phyloP scores from a whole-genome alignment of 1,284 basidiomycete species.

The Paramarasmius palmivorus region DNA sequence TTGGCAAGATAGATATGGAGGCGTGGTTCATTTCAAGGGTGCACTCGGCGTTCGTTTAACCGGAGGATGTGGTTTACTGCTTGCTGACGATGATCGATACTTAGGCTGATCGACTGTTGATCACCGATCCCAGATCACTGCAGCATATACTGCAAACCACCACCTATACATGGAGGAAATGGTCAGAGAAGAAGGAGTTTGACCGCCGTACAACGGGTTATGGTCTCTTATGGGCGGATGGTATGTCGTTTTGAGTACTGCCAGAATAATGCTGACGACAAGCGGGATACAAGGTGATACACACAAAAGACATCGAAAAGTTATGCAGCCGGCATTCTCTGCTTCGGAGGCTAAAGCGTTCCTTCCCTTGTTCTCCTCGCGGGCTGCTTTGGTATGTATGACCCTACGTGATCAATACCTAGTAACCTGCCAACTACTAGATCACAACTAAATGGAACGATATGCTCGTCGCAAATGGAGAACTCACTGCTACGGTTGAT shows the following conservation, averaged over 20 bases:
- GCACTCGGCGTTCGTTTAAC: slow-evolving; percentile 5
- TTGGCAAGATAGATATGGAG: slow-evolving; percentile 12
- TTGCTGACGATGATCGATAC: background rate
- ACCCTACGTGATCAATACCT: background rate
- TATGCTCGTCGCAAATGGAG: slow-evolving; percentile 27
- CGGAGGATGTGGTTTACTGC: too few species aligned
- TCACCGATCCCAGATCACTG: slow-evolving; percentile 41
- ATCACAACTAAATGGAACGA: slow-evolving; percentile 48
- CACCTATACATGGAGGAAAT: slow-evolving; percentile 40
- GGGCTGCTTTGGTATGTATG: slow-evolving; percentile 30
- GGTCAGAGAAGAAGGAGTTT: slow-evolving; percentile 29
- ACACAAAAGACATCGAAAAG: slow-evolving; percentile 44
- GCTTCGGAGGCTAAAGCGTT: slow-evolving; percentile 37
- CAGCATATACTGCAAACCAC: slow-evolving; percentile 41
- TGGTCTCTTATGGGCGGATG: slow-evolving; percentile 41
- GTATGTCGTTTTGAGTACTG: slow-evolving; percentile 22
- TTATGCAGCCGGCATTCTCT: slow-evolving; percentile 46
- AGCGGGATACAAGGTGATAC: slow-evolving; percentile 32
- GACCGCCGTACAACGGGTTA: slow-evolving; percentile 32
- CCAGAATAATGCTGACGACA: slow-evolving; percentile 1
- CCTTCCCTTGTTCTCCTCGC: slow-evolving; percentile 33
- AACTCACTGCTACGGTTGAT: slow-evolving; percentile 38
- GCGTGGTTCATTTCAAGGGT: slow-evolving; percentile 10
- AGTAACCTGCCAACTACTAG: slow-evolving; percentile 27
- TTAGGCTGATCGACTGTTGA: slow-evolving; percentile 14